Evolutionary conservation across 352 stramenopile genomes (phyloP).

Genomic region (Globisporangium okanoganense): DNA sequence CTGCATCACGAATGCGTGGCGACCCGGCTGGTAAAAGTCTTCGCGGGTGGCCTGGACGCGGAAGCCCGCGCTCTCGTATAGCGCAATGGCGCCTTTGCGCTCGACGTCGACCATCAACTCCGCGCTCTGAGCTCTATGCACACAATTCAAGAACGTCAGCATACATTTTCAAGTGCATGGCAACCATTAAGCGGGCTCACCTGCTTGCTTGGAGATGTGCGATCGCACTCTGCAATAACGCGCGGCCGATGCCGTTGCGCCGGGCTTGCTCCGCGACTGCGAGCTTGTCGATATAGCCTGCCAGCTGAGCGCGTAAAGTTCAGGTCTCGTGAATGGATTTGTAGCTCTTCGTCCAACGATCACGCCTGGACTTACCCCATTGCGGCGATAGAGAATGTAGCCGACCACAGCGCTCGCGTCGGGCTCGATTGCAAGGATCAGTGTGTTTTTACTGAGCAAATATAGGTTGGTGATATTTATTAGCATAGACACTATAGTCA

Average conservation of each 20-base stretch:
- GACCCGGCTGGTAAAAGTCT: constrained; percentile 42
- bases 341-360: background rate
- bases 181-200: too few relatives aligned
- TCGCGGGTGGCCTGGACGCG: constrained; percentile 16
- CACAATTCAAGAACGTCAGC: background rate
- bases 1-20: constrained; percentile 40
- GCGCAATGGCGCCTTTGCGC: constrained; percentile 26
- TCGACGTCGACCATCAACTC: constrained; percentile 30
- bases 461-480: too few relatives aligned
- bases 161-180: too few relatives aligned
- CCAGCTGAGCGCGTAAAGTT: constrained; percentile 15
- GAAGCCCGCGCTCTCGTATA: constrained; percentile 43
- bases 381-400: constrained; percentile 44
- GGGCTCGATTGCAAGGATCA: constrained; percentile 30
- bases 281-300: constrained; percentile 42
- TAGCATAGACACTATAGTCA: too few relatives aligned
- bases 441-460: constrained; percentile 27
- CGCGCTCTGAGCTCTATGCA: constrained; percentile 11
- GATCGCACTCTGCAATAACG: constrained; percentile 32
- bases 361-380: constrained; percentile 22
- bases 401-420: constrained; percentile 20
- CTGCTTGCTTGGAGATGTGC: constrained; percentile 21
- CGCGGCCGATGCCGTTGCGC: constrained; percentile 29
- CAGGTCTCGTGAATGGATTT: background rate
- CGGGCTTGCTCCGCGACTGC: constrained; percentile 29